Base-by-base conservation (phyloP, 192 early-diverging fungal genomes). In the Podochytrium sp. region DNA sequence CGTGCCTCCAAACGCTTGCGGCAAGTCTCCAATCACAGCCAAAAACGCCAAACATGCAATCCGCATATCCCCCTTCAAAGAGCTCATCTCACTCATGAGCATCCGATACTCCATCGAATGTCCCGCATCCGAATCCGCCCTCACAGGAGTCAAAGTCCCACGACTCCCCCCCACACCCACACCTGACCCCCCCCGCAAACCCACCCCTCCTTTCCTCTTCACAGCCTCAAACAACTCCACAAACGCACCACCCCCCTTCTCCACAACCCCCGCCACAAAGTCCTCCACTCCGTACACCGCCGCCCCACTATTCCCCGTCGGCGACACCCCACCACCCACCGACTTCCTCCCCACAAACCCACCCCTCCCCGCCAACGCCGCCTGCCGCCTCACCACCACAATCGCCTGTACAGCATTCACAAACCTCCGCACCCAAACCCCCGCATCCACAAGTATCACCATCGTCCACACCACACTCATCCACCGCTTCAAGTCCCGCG, bases 281-380 rank as follows among this genome's bases (percentile, higher is more conserved):
- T 69, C 52, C 34, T 56, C 51, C 52, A 69, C 27, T 30, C 66
- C 51, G 38, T 69, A 69, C 29, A 29, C 55, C 7, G 55, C 55
- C 12, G 30, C 59, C 5, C 59, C 59, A 5, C 59, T 34, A 6
- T 10, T 20, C 10, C 66, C 66, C 52, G 56, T n/a, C 23, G 25
- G 1, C 7, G 1, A 18, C 7, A 10, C 12, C 6, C 12, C 2
- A 18, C 18, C 47, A 32, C 16, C 16, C 43, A 14, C 32, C 34
- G 20, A 33, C 25, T 32, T 52, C 29, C 52, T n/a, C 2, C 61
- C 0, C 1, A 32, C 0, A 35, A 1, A 7, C 32, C 38, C 34
- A 29, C 47, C 25, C 0, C 56, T 16, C 30, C 16, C 14, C 2
- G 29, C 18, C 30, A 58, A 3, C 5, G 37, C 32, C 30, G 38